A percentile compares a stretch with the other conserved stretches of the same genome.
These are phyloP conservation scores for Trametes cinnabarina DNA, from an alignment of 768 basidiomycete genomes.

Conservation along the genomic window DNA sequence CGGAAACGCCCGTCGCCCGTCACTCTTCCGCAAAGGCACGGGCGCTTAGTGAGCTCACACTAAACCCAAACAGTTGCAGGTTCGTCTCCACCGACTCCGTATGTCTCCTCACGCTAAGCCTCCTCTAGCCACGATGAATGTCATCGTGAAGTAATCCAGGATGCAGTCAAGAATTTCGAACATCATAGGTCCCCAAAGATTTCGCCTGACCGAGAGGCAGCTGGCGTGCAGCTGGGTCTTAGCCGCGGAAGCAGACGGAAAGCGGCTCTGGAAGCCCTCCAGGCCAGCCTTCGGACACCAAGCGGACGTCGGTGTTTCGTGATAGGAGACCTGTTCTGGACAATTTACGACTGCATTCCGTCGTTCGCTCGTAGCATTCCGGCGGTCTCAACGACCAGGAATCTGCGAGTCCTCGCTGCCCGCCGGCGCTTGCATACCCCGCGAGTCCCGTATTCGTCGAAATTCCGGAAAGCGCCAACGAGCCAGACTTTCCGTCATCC, in stretches of 20 bases:
- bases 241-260: conserved; percentile 14
- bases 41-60: background rate
- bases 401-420: background rate
- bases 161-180: background rate
- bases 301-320: conserved; percentile 4
- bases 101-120: background rate
- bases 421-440: background rate
- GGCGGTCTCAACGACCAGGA: background rate
- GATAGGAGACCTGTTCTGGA: background rate
- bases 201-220: background rate
- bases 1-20: conserved; percentile 1
- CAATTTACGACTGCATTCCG: background rate
- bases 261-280: background rate
- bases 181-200: background rate
- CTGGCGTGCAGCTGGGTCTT: background rate
- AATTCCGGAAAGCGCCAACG: background rate
- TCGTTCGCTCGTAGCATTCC: background rate
- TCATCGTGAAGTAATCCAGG: background rate
- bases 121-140: too few relatives aligned
- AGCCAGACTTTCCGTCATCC: conserved; percentile 5
- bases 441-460: conserved; percentile 1
- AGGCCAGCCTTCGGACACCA: conserved; percentile 1
- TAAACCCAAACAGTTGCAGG: background rate
- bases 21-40: background rate
- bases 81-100: conserved; percentile 1